Base-by-base conservation (phyloP, 2,329 filamentous ascomycete species). In the Mycocentrospora acerina region DNA sequence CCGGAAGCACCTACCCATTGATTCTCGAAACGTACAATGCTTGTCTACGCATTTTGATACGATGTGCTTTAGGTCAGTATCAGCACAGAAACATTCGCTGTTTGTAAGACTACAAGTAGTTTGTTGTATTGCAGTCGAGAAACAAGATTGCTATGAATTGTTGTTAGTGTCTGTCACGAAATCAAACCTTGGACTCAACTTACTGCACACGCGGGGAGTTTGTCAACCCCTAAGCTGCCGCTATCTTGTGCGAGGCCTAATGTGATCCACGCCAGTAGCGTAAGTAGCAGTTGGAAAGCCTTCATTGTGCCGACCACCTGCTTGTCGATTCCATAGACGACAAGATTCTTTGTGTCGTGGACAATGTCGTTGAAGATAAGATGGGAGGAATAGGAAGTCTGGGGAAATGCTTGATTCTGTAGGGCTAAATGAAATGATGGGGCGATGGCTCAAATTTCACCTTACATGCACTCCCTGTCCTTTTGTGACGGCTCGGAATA, bases 151-250 rank as follows among this genome's bases (percentile, higher is more conserved):
- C 53, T 57, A 22, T 17, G 32, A 22, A 15, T 7, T 4, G 9
- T 10, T 11, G 30, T 50, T 29, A 51, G 35, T 14, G 13, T 15
- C n/a, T 24, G 9, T 19, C 10, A 28, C 15, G n/a, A 2, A 16
- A 10, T 24, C n/a, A n/a, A n/a, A n/a, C n/a, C n/a, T n/a, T n/a
- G n/a, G n/a, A n/a, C n/a, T n/a, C n/a, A 22, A 51, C 53, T 30
- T 55, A 56, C 53, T 29, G 53, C 51, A 29, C 53, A 56, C 32
- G 36, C 26, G 17, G 53, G 52, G 29, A 56, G 44, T 13, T 44
- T 35, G 16, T 31, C 37, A 34, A 49, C 34, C 13, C 37, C 42
- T 7, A 41, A 39, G n/a, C 37, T 19, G 11, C 34, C 38, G 15
- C 42, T 32, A 10, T 42, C 36, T 36, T 54, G 48, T 24, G 51